Percentiles rank a stretch among this genome's conserved stretches.
phyloP scores from a whole-genome alignment of 1,284 basidiomycete genomes.

The Ustilago loliicola region DNA sequence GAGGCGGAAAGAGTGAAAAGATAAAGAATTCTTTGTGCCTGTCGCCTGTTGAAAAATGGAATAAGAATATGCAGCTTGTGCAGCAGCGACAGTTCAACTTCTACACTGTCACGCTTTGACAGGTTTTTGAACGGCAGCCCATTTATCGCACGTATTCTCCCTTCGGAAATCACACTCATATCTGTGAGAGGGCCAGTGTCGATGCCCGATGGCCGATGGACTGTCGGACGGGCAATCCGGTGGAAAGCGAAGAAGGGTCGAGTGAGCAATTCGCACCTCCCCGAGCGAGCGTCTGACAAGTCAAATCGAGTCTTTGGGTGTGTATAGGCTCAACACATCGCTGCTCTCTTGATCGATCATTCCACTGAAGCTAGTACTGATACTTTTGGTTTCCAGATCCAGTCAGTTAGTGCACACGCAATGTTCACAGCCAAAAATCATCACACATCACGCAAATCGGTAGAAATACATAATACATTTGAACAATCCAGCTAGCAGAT shows the following conservation, averaged over 20 bases:
- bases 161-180: not conserved
- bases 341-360: no score
- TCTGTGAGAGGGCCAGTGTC: not conserved
- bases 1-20: not conserved
- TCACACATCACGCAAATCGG: not conserved
- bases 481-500: not conserved
- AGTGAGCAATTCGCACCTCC: no score
- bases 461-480: slow-evolving; percentile 8
- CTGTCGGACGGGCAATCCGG: no score
- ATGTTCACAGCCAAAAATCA: not conserved
- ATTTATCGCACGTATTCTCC: not conserved
- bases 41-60: slow-evolving; percentile 1
- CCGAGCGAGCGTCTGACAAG: no score
- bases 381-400: no score
- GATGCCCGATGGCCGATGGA: no score
- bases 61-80: slow-evolving; percentile 2
- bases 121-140: no score
- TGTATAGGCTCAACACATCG: no score
- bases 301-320: no score
- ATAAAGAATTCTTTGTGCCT: slow-evolving; percentile 1
- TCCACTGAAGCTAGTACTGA: no score
- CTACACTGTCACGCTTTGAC: slow-evolving; percentile 4
- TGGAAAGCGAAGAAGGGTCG: no score
- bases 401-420: no score
- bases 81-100: slow-evolving; percentile 21